Percentiles rank a stretch among this genome's conserved stretches.
These are phyloP conservation scores for Moricandia moricandioides DNA, from an alignment of 345 rosid genomes.

Conservation along the genomic window DNA sequence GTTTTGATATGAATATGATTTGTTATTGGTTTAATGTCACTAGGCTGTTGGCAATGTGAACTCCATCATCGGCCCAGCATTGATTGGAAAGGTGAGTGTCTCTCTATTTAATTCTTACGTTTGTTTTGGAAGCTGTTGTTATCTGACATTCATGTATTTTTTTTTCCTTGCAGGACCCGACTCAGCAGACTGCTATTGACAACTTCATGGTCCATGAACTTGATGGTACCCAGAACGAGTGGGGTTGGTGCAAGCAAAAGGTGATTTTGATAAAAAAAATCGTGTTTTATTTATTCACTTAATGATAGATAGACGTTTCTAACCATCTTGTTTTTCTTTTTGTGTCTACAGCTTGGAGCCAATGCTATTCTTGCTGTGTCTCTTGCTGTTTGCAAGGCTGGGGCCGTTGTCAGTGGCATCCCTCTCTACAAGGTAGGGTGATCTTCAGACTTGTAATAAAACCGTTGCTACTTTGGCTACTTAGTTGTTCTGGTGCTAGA, in stretches of 20 bases:
- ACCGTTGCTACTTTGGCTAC: not conserved
- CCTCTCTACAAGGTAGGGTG: constrained; percentile 77
- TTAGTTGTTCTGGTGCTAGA: not conserved
- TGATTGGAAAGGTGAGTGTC: constrained; percentile 73
- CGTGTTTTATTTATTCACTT: not conserved
- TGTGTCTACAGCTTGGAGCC: constrained; percentile 79
- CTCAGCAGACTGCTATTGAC: constrained; percentile 77
- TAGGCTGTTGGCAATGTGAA: constrained; percentile 89
- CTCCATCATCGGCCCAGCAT: constrained; percentile 74
- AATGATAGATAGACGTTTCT: not conserved
- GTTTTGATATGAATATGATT: not conserved
- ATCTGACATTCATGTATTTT: not conserved
- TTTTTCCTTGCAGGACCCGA: constrained; percentile 62
- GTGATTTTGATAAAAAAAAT: constrained; percentile 25
- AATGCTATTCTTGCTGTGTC: constrained; percentile 97
- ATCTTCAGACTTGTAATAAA: not conserved
- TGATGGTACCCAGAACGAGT: constrained; percentile 94
- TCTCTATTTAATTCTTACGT: not conserved
- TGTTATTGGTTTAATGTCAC: not conserved
- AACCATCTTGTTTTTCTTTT: not conserved
- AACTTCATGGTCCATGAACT: constrained; percentile 89
- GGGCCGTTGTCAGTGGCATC: constrained; percentile 62
- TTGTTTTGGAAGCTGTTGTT: not conserved
- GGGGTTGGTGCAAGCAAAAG: constrained; percentile 99
- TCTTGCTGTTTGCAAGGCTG: constrained; percentile 93